Base-by-base conservation (phyloP, 2,329 filamentous ascomycete species). In the Sclerotinia subarctica region DNA sequence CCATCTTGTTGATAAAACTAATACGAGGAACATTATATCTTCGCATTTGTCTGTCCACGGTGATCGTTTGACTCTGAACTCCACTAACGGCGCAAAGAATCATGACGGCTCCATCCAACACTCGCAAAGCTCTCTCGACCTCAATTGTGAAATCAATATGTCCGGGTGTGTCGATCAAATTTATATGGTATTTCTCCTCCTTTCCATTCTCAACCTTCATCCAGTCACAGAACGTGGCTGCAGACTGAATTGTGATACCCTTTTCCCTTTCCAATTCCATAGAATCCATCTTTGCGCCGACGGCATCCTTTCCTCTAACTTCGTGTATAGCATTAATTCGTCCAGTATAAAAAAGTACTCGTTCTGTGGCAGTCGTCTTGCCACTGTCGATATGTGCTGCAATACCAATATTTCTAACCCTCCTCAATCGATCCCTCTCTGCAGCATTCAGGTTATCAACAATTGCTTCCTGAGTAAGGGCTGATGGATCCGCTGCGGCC, bases 101-200 rank as follows among this genome's bases (percentile, higher is more conserved):
- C 94, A 99, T 96, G 78, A 97, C 93, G 67, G 95, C 95, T 72
- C 95, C 95, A 77, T 99, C 95, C 53, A 99, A 85, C 69, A 99
- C 95, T 79, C 95, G 88, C 78, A 99, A 82, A 68, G 95, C 95
- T 79, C 95, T 87, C 83, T 99, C 95, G 58, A 99, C 95, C 81
- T 99, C 95, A 73, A 99, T 98, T 19, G 95, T 99, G 78, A 99
- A 99, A 80, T 99, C 95, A 77, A 99, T 98, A 81, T 99, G 95
- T 54, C 95, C 95, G 4, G 95, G 95, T 0, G 95, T 99, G 79
- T 99, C 95, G 78, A 99, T 99, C 84, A 99, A 84, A 81, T 99
- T 99, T 84, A 99, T 89, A 79, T 99, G 94, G 81, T 96, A 99
- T 74, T 89, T 93, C 80, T 96, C 89, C 64, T 97, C 93, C 77